Conservation (phyloP, 2,329 filamentous ascomycete species). For the Arthroderma uncinatum region DNA sequence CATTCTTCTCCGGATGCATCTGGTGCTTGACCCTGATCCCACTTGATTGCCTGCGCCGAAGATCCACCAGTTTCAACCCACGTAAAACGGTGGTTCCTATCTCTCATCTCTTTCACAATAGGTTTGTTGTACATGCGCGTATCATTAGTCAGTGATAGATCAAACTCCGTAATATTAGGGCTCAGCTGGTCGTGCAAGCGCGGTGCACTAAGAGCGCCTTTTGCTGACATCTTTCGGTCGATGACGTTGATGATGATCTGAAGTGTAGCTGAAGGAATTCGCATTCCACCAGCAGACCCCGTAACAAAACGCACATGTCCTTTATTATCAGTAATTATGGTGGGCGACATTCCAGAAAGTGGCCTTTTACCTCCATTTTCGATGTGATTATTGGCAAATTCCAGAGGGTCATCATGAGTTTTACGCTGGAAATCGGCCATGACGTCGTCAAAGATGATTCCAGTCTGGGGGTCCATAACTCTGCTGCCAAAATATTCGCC, state of each 20-base stretch:
- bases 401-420: conserved; percentile 26
- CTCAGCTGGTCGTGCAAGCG: conserved; percentile 73
- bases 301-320: conserved; percentile 55
- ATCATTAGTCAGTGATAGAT: neutral
- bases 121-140: conserved; percentile 46
- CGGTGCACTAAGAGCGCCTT: conserved; percentile 52
- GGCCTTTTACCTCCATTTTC: conserved; percentile 62
- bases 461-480: conserved; percentile 68
- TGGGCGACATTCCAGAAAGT: conserved; percentile 67
- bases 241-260: conserved; percentile 64
- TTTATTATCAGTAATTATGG: conserved; percentile 57
- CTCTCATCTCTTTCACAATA: conserved; percentile 52
- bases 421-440: conserved; percentile 77
- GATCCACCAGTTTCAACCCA: conserved; percentile 52
- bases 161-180: conserved; percentile 51
- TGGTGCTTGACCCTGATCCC: conserved; percentile 38
- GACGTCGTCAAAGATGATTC: conserved; percentile 60
- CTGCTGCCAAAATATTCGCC: conserved; percentile 75
- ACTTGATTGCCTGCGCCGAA: conserved; percentile 57
- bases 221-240: conserved; percentile 50
- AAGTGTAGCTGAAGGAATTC: conserved; percentile 70
- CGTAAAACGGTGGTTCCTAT: conserved; percentile 58
- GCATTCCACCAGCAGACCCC: conserved; percentile 67
- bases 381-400: conserved; percentile 61
- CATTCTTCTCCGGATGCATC: conserved; percentile 60